Conservation (phyloP, 176 grass and related monocot species). For the Luzula sylvatica region DNA sequence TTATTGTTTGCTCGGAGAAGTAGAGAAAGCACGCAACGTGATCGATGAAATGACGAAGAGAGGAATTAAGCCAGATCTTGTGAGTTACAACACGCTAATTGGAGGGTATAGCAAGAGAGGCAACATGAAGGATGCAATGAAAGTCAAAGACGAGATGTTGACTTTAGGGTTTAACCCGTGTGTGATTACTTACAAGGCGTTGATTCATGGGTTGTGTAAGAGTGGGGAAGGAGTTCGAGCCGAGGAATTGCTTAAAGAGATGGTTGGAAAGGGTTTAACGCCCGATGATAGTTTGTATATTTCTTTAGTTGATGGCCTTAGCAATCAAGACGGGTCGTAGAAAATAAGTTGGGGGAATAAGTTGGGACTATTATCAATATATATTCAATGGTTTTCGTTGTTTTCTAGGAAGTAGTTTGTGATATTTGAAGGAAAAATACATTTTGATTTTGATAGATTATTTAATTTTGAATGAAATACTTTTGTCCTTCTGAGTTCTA, state of each 20-base stretch:
- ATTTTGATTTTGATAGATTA: too few species aligned
- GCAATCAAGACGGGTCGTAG: neutral
- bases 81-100: conserved; percentile 63
- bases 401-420: too few species aligned
- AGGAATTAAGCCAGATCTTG: conserved; percentile 59
- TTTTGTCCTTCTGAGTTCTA: too few species aligned
- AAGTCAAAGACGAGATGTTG: conserved; percentile 52
- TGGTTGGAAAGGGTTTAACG: conserved; percentile 49
- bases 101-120: conserved; percentile 58
- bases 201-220: conserved; percentile 53
- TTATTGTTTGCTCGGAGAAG: conserved; percentile 41
- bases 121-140: conserved; percentile 55
- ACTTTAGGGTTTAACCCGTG: conserved; percentile 54
- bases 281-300: conserved; percentile 56
- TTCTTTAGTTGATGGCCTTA: conserved; percentile 40
- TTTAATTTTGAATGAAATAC: too few species aligned
- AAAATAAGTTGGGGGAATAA: neutral
- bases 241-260: conserved; percentile 61
- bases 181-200: conserved; percentile 54
- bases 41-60: conserved; percentile 56
- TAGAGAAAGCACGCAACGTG: conserved; percentile 32
- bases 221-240: conserved; percentile 39
- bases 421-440: too few species aligned
- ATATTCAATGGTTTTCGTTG: too few species aligned
- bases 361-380: too few species aligned